These are phyloP conservation scores for Microascus cirrosus DNA, from an alignment of 2,329 filamentous ascomycete species.

Conservation along the genomic window DNA sequence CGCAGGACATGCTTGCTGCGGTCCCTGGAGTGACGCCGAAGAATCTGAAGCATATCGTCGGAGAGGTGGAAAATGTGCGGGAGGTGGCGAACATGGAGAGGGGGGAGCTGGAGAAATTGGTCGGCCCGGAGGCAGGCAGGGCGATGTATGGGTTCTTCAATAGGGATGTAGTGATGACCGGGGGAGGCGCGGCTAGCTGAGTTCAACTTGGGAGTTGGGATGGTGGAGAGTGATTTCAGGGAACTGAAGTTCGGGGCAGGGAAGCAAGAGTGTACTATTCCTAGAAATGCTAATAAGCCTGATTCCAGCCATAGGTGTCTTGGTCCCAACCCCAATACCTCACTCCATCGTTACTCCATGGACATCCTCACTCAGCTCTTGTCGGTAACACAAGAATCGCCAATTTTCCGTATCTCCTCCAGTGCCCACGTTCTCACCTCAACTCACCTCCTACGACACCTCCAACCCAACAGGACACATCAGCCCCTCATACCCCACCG, in stretches of 20 bases:
- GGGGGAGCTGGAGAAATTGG: slow-evolving; percentile 58
- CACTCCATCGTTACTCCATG: neutral
- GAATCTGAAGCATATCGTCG: slow-evolving; percentile 60
- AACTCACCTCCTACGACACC: neutral
- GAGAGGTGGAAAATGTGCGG: slow-evolving; percentile 63
- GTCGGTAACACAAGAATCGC: too few relatives aligned
- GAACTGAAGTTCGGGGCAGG: neutral
- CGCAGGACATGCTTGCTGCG: slow-evolving; percentile 79
- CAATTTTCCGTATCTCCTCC: too few relatives aligned
- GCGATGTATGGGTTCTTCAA: slow-evolving; percentile 77
- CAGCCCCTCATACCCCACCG: neutral
- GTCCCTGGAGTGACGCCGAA: slow-evolving; percentile 78
- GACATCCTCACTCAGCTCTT: too few relatives aligned
- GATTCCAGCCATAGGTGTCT: neutral
- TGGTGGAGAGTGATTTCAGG: neutral
- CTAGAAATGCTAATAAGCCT: neutral
- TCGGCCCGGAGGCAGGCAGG: slow-evolving; percentile 67
- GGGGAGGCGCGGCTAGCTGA: neutral
- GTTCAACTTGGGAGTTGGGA: neutral
- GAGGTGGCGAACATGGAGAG: slow-evolving; percentile 82
- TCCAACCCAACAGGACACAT: neutral
- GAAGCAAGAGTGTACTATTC: neutral
- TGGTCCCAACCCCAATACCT: neutral
- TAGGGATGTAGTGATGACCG: slow-evolving; percentile 33
- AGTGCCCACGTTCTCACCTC: neutral